Evolutionary conservation across 345 rosid species (phyloP).

Genomic region (Populus euphratica): DNA sequence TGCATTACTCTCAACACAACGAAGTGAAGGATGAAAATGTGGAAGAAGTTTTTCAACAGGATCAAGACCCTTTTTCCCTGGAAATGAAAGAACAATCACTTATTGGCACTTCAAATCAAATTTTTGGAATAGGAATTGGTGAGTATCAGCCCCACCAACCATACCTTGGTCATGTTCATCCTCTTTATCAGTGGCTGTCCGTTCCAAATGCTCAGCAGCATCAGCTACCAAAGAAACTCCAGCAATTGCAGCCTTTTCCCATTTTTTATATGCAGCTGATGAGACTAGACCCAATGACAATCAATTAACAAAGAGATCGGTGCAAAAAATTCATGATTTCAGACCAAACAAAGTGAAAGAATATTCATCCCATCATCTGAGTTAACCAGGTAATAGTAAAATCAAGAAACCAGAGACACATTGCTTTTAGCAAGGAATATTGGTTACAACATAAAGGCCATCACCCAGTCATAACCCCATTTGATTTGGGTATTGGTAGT

Average conservation of each 20-base stretch:
- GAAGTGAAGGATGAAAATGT: constrained; percentile 48
- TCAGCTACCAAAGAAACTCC: constrained; percentile 99
- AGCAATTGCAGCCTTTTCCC: constrained; percentile 99
- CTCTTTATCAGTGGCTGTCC: constrained; percentile 51
- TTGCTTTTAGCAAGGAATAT: not conserved
- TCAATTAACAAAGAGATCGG: constrained; percentile 12
- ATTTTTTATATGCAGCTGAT: constrained; percentile 73
- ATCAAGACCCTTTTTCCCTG: constrained; percentile 43
- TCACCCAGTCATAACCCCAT: not conserved
- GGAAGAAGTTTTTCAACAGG: constrained; percentile 39
- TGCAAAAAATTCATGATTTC: not conserved
- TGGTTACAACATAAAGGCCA: not conserved
- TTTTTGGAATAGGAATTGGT: constrained; percentile 18
- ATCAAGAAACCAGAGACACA: not conserved
- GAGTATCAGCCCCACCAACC: constrained; percentile 25
- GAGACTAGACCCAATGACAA: constrained; percentile 39
- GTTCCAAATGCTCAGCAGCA: constrained; percentile 98
- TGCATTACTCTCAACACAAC: constrained; percentile 43
- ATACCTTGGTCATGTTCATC: constrained; percentile 46
- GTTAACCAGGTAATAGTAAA: not conserved
- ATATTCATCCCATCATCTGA: not conserved
- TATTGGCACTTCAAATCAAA: constrained; percentile 13
- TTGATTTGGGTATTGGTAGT: not conserved
- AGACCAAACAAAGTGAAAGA: not conserved
- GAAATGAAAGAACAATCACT: constrained; percentile 16